Percentiles rank a stretch among this genome's conserved stretches.
phyloP scores from a whole-genome alignment of 164 flowering plant species.

The Hamamelis virginiana region DNA sequence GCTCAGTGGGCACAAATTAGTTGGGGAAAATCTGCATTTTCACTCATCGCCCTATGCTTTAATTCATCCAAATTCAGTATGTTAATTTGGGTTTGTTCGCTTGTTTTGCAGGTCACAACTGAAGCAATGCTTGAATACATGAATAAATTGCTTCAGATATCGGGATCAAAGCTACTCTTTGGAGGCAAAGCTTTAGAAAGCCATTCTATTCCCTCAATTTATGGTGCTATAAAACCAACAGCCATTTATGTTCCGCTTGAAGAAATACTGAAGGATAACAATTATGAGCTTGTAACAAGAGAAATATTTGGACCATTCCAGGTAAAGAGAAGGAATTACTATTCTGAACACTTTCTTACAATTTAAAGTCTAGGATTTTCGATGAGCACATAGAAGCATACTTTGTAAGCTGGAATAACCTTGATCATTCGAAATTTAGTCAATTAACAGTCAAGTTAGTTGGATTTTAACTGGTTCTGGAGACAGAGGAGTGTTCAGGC shows the following conservation, averaged over 20 bases:
- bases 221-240: constrained; percentile 93
- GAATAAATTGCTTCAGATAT: constrained; percentile 71
- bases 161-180: constrained; percentile 84
- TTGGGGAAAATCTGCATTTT: background rate
- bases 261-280: constrained; percentile 74
- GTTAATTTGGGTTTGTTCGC: background rate
- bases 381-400: background rate
- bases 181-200: constrained; percentile 83
- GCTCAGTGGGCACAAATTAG: background rate
- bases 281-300: constrained; percentile 78
- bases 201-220: constrained; percentile 81
- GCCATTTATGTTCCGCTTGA: constrained; percentile 85
- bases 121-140: constrained; percentile 81
- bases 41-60: background rate
- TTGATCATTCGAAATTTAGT: no score
- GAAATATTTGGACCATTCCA: constrained; percentile 99
- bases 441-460: background rate
- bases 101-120: constrained; percentile 67
- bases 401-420: no score
- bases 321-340: constrained; percentile 37
- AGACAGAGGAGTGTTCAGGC: no score
- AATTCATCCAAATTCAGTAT: background rate
- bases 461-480: background rate
- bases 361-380: background rate
- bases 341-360: background rate